Evolutionary conservation across 495 filamentous ascomycete genomes (phyloP).

Genomic region (Chaetomium cochliodes): DNA sequence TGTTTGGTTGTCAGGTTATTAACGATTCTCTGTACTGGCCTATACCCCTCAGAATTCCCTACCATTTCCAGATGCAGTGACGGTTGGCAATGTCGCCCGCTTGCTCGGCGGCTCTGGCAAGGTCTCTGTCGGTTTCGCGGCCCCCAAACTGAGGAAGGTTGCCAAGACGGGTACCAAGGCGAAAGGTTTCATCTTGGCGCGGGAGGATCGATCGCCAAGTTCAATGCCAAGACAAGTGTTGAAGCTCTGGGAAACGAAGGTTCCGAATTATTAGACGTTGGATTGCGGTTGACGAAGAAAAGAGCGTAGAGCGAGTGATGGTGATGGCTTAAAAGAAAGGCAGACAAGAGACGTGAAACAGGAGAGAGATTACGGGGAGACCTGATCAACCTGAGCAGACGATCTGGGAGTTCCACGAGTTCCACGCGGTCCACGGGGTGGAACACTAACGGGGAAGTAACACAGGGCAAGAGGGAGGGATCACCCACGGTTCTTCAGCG

Average conservation of each 20-base stretch:
- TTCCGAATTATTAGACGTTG: not conserved
- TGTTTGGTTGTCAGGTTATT: slow-evolving; percentile 27
- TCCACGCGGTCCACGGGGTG: slow-evolving; percentile 12
- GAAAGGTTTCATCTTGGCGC: slow-evolving; percentile 23
- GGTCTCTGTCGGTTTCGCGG: slow-evolving; percentile 57
- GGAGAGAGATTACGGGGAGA: slow-evolving; percentile 11
- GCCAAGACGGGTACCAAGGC: slow-evolving; percentile 54
- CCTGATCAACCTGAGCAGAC: not conserved
- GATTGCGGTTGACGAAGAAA: not conserved
- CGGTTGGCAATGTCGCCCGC: slow-evolving; percentile 41
- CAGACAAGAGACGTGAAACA: slow-evolving; percentile 13
- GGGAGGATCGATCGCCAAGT: slow-evolving; percentile 18
- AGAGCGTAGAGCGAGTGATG: not conserved
- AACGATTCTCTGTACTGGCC: not conserved
- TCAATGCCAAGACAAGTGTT: slow-evolving; percentile 6
- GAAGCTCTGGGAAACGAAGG: slow-evolving; percentile 4
- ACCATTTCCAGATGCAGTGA: slow-evolving; percentile 52
- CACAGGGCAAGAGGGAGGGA: not conserved
- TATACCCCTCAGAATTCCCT: slow-evolving; percentile 3
- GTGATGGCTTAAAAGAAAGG: not conserved
- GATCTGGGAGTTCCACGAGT: slow-evolving; percentile 1
- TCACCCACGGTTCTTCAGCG: not conserved
- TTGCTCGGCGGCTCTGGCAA: slow-evolving; percentile 58
- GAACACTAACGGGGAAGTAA: not conserved
- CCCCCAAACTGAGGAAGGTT: slow-evolving; percentile 51